phyloP scores from a whole-genome alignment of 1,139 yeast genomes.

The Blastobotrys arbuscula region DNA sequence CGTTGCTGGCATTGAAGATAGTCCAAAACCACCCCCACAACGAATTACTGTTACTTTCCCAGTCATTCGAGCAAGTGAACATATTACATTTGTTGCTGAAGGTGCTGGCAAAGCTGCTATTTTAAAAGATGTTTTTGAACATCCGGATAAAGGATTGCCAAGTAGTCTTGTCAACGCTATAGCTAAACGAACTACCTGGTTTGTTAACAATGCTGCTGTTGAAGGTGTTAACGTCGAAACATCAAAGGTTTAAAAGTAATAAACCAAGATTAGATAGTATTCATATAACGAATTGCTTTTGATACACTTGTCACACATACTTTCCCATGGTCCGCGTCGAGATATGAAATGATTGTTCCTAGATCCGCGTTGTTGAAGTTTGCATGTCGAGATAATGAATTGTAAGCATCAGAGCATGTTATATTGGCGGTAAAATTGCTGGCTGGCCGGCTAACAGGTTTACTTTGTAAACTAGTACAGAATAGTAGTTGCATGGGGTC shows the following conservation, averaged over 20 bases:
- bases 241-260: slow-evolving; percentile 10
- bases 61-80: slow-evolving; percentile 47
- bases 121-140: slow-evolving; percentile 59
- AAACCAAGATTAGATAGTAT: slow-evolving; percentile 33
- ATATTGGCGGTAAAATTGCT: slow-evolving; percentile 41
- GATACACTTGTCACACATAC: slow-evolving; percentile 78
- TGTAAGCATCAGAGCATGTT: slow-evolving; percentile 80
- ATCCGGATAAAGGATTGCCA: slow-evolving; percentile 55
- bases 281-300: slow-evolving; percentile 61
- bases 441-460: background rate
- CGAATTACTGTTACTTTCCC: slow-evolving; percentile 70
- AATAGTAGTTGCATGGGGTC: slow-evolving; percentile 81
- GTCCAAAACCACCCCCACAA: slow-evolving; percentile 76
- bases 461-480: slow-evolving; percentile 59
- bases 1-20: slow-evolving; percentile 48
- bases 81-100: slow-evolving; percentile 81
- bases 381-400: slow-evolving; percentile 69
- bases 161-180: slow-evolving; percentile 62
- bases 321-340: slow-evolving; percentile 63
- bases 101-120: slow-evolving; percentile 80
- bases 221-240: slow-evolving; percentile 43
- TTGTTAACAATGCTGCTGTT: slow-evolving; percentile 71
- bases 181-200: slow-evolving; percentile 59
- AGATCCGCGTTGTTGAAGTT: slow-evolving; percentile 65
- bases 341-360: slow-evolving; percentile 58